Evolutionary conservation across 1,284 basidiomycete genomes (phyloP).

Genomic region (Phellopilus nigrolimitatus): DNA sequence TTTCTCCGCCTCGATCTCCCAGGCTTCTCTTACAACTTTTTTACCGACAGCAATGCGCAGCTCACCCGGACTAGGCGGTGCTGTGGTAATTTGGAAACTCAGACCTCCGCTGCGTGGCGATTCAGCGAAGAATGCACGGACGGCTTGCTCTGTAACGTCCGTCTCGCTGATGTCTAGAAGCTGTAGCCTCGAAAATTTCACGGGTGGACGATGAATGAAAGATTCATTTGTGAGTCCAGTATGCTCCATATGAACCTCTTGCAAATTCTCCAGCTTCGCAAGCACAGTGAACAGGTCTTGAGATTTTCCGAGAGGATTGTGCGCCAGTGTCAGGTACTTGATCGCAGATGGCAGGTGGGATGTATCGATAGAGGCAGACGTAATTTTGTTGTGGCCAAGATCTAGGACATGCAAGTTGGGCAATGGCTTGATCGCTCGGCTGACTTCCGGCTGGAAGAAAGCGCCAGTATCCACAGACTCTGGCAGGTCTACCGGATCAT

Average conservation of each 20-base stretch:
- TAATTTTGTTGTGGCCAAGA: constrained; percentile 59
- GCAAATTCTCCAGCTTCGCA: constrained; percentile 46
- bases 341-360: constrained; percentile 26
- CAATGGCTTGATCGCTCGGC: constrained; percentile 55
- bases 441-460: constrained; percentile 60
- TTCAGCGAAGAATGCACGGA: constrained; percentile 39
- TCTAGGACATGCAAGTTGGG: constrained; percentile 58
- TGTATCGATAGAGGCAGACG: constrained; percentile 43
- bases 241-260: constrained; percentile 51
- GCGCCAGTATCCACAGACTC: constrained; percentile 34
- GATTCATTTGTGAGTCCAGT: constrained; percentile 56
- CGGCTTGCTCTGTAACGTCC: constrained; percentile 40
- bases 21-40: constrained; percentile 60
- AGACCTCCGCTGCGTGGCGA: constrained; percentile 42
- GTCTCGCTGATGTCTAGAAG: constrained; percentile 65
- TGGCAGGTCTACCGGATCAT: constrained; percentile 9
- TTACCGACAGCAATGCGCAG: constrained; percentile 62
- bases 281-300: constrained; percentile 44
- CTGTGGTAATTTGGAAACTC: constrained; percentile 47
- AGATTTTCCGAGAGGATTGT: constrained; percentile 34
- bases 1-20: constrained; percentile 70
- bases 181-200: constrained; percentile 46
- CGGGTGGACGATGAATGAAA: constrained; percentile 36
- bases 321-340: constrained; percentile 38
- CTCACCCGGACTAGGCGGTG: constrained; percentile 47